These are phyloP conservation scores for Talaromyces ruber DNA, from an alignment of 495 filamentous ascomycete genomes.

Conservation along the genomic window DNA sequence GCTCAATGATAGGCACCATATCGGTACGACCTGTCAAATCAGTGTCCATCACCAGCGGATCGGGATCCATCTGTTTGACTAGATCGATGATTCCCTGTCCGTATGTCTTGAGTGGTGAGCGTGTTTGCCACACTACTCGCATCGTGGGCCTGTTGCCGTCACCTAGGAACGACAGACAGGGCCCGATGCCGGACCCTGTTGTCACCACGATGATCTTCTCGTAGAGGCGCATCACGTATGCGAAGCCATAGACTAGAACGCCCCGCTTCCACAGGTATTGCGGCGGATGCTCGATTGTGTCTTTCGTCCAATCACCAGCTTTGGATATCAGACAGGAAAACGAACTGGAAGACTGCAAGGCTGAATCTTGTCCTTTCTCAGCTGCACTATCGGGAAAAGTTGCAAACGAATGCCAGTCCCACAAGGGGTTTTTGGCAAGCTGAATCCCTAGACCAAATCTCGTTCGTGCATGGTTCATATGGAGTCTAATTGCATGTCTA, in stretches of 20 bases:
- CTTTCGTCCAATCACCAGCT: slow-evolving; percentile 77
- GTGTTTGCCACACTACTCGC: slow-evolving; percentile 53
- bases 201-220: slow-evolving; percentile 62
- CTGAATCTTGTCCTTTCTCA: slow-evolving; percentile 9
- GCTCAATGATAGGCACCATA: slow-evolving; percentile 49
- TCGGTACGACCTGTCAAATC: slow-evolving; percentile 38
- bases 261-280: slow-evolving; percentile 37
- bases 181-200: slow-evolving; percentile 78
- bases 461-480: slow-evolving; percentile 51
- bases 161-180: slow-evolving; percentile 40
- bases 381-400: slow-evolving; percentile 48
- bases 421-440: slow-evolving; percentile 47
- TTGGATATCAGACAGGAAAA: slow-evolving; percentile 69
- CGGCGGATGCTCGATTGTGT: slow-evolving; percentile 53
- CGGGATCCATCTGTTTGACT: slow-evolving; percentile 40
- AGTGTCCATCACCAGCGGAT: slow-evolving; percentile 49
- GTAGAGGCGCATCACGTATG: slow-evolving; percentile 66
- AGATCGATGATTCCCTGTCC: slow-evolving; percentile 41
- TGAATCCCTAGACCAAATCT: slow-evolving; percentile 37
- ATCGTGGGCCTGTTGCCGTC: slow-evolving; percentile 38
- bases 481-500: slow-evolving; percentile 61
- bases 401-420: slow-evolving; percentile 78
- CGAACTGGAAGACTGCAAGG: neutral
- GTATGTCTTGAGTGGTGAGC: slow-evolving; percentile 44
- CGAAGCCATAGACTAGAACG: slow-evolving; percentile 56